Percentiles rank a stretch among this genome's conserved stretches.
These are phyloP conservation scores for Solanum sitiens DNA, from an alignment of 257 asterid species.

Conservation along the genomic window DNA sequence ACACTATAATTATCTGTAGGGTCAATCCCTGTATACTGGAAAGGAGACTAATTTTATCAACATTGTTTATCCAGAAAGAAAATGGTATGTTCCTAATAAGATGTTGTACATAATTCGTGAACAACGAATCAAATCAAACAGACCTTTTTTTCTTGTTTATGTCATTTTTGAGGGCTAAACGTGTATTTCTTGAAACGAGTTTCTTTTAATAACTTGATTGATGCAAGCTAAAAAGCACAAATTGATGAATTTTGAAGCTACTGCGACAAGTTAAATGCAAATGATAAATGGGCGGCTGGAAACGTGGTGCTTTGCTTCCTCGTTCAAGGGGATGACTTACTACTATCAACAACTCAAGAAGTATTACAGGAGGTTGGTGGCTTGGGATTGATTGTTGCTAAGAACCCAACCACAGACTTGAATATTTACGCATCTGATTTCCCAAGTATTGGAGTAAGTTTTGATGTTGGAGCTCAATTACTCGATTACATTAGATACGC, in stretches of 20 bases:
- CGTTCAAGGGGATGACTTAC: not conserved
- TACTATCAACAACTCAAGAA: not conserved
- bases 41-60: slow-evolving; percentile 5
- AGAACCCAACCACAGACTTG: not conserved
- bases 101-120: not conserved
- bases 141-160: not conserved
- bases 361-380: slow-evolving; percentile 12
- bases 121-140: not conserved
- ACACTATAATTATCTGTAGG: slow-evolving; percentile 5
- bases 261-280: slow-evolving; percentile 11
- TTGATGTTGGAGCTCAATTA: slow-evolving; percentile 15
- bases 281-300: slow-evolving; percentile 20
- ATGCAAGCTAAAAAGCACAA: not conserved
- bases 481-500: slow-evolving; percentile 20
- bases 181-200: not conserved
- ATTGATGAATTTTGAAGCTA: slow-evolving; percentile 3
- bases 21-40: slow-evolving; percentile 17
- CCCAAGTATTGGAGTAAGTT: slow-evolving; percentile 7
- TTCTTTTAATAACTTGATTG: not conserved
- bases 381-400: slow-evolving; percentile 21
- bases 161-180: not conserved
- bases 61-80: slow-evolving; percentile 1
- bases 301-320: slow-evolving; percentile 29
- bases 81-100: not conserved
- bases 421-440: not conserved